A percentile compares a stretch with the other conserved stretches of the same genome.
Conservation (phyloP, 2,329 filamentous ascomycete genomes). For the Zalaria obscura region DNA sequence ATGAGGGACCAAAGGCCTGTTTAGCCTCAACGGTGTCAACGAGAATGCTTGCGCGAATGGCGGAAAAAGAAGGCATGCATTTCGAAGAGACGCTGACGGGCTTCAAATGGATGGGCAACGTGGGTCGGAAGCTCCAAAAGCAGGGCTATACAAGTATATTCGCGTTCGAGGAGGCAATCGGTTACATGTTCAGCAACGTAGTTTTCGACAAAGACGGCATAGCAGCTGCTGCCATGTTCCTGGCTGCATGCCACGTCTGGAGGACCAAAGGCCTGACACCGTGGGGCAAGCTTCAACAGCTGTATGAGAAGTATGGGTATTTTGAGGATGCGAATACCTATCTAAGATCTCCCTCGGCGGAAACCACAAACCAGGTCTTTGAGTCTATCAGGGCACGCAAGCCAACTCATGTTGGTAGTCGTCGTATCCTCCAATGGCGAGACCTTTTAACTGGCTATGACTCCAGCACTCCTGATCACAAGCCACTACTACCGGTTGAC, state of each 20-base stretch:
- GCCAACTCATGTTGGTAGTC: conserved; percentile 29
- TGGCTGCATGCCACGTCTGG: conserved; percentile 41
- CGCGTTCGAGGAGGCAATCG: conserved; percentile 52
- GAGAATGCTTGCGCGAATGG: conserved; percentile 46
- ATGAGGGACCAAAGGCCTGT: conserved; percentile 33
- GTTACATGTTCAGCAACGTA: conserved; percentile 50
- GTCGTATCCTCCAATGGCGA: conserved; percentile 43
- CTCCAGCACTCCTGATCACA: conserved; percentile 36
- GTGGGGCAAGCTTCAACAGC: conserved; percentile 39
- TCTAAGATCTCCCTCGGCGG: conserved; percentile 41
- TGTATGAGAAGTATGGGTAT: conserved; percentile 44
- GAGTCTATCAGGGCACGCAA: conserved; percentile 29
- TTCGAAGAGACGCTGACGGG: conserved; percentile 50
- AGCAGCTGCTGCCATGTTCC: conserved; percentile 44
- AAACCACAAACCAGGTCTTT: conserved; percentile 40
- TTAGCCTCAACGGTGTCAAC: conserved; percentile 51
- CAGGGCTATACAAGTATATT: conserved; percentile 39
- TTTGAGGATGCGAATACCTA: conserved; percentile 52
- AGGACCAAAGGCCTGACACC: conserved; percentile 39
- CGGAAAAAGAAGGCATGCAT: conserved; percentile 38
- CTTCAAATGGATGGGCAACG: conserved; percentile 55
- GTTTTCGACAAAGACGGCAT: conserved; percentile 54
- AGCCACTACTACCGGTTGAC: conserved; percentile 42
- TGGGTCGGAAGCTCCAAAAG: conserved; percentile 36
- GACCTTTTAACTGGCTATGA: conserved; percentile 49